Conservation (phyloP, 108 stramenopile species). For the Cyclostephanos invisitatus region DNA sequence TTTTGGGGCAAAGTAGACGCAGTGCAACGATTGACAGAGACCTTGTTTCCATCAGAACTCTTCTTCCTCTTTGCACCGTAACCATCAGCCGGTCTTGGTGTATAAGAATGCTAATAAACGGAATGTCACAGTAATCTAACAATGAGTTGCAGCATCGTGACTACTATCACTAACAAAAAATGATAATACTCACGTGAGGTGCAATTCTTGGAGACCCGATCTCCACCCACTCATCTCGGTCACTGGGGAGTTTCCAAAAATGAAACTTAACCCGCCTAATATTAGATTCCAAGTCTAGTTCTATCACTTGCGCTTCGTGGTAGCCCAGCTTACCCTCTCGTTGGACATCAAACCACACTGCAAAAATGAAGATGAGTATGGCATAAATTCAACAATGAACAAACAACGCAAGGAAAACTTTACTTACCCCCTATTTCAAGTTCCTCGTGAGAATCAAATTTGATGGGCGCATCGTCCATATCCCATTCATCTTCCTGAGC, state of each 20-base stretch:
- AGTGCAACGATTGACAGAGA: background rate
- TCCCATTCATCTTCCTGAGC: conserved; percentile 87
- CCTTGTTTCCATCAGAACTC: conserved; percentile 18
- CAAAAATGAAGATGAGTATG: conserved; percentile 1
- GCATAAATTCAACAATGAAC: conserved; percentile 4
- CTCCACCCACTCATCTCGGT: conserved; percentile 77
- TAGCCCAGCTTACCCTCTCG: conserved; percentile 63
- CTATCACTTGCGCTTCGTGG: conserved; percentile 62
- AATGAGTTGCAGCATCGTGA: background rate
- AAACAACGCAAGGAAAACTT: background rate
- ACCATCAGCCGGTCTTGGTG: conserved; percentile 37
- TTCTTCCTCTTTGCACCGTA: conserved; percentile 26
- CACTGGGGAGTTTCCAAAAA: conserved; percentile 52
- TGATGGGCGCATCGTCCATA: conserved; percentile 50
- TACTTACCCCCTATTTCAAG: conserved; percentile 49
- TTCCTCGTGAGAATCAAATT: conserved; percentile 39
- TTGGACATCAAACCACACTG: conserved; percentile 82
- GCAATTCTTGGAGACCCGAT: conserved; percentile 68
- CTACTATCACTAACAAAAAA: background rate
- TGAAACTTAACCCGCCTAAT: conserved; percentile 72
- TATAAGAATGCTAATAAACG: conserved; percentile 36
- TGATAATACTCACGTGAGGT: conserved; percentile 40
- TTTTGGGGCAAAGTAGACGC: conserved; percentile 13
- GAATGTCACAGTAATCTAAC: background rate
- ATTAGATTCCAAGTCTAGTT: conserved; percentile 56